phyloP scores from a whole-genome alignment of 371 early-diverging fungal species.

The Mucor irregularis region DNA sequence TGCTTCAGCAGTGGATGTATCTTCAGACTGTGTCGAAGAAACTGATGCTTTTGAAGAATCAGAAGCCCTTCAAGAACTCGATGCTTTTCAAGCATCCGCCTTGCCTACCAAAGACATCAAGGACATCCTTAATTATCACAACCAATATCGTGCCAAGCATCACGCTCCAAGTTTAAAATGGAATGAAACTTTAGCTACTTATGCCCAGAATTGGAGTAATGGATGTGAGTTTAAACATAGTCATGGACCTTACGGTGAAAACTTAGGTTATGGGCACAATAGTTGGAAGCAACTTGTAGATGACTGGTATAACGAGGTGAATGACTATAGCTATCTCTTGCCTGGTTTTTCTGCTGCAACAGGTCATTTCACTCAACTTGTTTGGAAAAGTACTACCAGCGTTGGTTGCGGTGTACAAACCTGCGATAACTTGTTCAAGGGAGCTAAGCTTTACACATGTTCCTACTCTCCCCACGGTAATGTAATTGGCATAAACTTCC shows the following conservation, averaged over 20 bases:
- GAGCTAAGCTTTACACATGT: slow-evolving; percentile 40
- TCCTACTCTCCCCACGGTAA: slow-evolving; percentile 44
- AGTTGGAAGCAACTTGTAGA: slow-evolving; percentile 27
- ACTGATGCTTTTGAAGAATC: no score
- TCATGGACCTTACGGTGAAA: slow-evolving; percentile 29
- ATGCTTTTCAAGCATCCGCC: neutral
- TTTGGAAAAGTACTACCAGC: slow-evolving; percentile 47
- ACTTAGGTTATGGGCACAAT: slow-evolving; percentile 46
- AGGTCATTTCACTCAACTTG: slow-evolving; percentile 57
- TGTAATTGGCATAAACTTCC: no score
- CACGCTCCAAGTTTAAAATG: slow-evolving; percentile 48
- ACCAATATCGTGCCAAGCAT: slow-evolving; percentile 46
- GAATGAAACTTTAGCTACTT: slow-evolving; percentile 37
- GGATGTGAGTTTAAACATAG: slow-evolving; percentile 30
- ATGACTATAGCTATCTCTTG: slow-evolving; percentile 36
- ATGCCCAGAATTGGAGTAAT: slow-evolving; percentile 49
- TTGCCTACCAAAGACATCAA: neutral
- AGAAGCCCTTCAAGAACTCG: no score
- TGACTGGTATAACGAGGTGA: slow-evolving; percentile 52
- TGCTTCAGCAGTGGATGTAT: no score
- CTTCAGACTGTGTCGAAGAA: no score
- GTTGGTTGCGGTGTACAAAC: slow-evolving; percentile 47
- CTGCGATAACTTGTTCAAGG: slow-evolving; percentile 35
- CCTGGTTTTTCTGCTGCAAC: slow-evolving; percentile 36
- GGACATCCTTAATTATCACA: slow-evolving; percentile 43